Base-by-base conservation (phyloP, 2,329 filamentous ascomycete species). In the Dactylellina cionopaga region DNA sequence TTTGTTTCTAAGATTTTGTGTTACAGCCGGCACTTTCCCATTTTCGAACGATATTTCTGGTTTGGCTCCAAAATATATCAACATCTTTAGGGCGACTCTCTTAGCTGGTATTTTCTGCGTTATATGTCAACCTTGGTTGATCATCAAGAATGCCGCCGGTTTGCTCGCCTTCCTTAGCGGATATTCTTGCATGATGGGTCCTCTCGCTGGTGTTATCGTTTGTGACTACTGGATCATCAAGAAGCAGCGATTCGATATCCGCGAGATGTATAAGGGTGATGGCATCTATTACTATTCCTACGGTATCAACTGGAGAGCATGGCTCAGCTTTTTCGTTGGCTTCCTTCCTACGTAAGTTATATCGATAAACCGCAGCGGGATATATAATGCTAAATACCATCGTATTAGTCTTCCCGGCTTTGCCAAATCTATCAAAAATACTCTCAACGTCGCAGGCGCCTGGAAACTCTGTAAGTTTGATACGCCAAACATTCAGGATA, bases 41-140 rank as follows among this genome's bases (percentile, higher is more conserved):
- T 84, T 83, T 11, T 85, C 84, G 5, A 86, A 85, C 69, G 85
- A 86, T 76, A 76, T 86, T 58, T 84, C 83, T 0, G 83, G 83
- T 0, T 76, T 87, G 6, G 82, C 84, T 35, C 85, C 85, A 0
- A 80, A 80, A 35, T 86, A 82, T 75, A 79, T 87, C 76, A 85
- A 86, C 77, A 83, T 85, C 63, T 80, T 82, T 13, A 80, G 83
- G 1, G 83, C 83, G 0, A 81, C 82, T 22, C 75, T 85, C 1
- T 75, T 85, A n/a, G 81, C 80, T 44, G 80, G 81, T 0, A 73
- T 83, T 83, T 63, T 78, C 77, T 49, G 79, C 78, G 10, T 84
- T 81, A 81, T 81, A 79, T 17, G 79, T 81, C 75, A 74, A 29
- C 82, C 82, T 0, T 83, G 82, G 82, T 81, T 83, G 77, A 83